Evolutionary conservation across 78 protist genomes (phyloP).

Genomic region (Capsaspora owczarzaki): DNA sequence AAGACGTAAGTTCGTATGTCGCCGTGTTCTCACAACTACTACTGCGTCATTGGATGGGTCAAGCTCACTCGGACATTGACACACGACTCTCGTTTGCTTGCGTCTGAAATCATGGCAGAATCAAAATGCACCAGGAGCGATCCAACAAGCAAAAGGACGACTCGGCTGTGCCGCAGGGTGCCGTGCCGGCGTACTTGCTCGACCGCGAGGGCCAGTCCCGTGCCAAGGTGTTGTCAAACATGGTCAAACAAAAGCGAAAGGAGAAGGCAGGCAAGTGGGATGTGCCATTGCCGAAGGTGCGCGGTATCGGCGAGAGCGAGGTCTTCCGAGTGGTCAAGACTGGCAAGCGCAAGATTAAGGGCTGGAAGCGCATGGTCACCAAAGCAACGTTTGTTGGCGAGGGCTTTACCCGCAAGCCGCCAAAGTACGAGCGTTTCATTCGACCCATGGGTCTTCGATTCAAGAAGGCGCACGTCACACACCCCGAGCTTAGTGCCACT

Average conservation of each 20-base stretch:
- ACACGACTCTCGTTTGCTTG: too few relatives aligned
- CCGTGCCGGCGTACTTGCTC: slow-evolving; percentile 95
- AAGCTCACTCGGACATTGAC: too few relatives aligned
- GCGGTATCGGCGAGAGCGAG: slow-evolving; percentile 84
- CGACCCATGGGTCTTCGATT: slow-evolving; percentile 93
- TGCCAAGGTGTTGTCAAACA: slow-evolving; percentile 91
- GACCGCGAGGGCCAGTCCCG: slow-evolving; percentile 83
- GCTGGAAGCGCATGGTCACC: slow-evolving; percentile 97
- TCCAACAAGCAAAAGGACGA: slow-evolving; percentile 66
- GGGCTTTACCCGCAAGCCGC: slow-evolving; percentile 96
- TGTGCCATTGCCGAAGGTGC: slow-evolving; percentile 96
- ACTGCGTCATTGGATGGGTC: too few relatives aligned
- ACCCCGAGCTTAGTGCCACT: slow-evolving; percentile 97
- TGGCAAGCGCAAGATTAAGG: slow-evolving; percentile 93
- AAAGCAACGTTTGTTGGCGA: slow-evolving; percentile 97
- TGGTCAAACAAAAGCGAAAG: slow-evolving; percentile 96
- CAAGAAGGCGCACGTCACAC: slow-evolving; percentile 96
- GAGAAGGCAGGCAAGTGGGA: slow-evolving; percentile 99
- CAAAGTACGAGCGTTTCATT: slow-evolving; percentile 97
- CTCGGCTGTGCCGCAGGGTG: slow-evolving; percentile 78
- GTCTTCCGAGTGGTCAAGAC: slow-evolving; percentile 86
- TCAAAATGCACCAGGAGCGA: slow-evolving; percentile 86
- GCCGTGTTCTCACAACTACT: too few relatives aligned
- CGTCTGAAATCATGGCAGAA: slow-evolving; percentile 33
- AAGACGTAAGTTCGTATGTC: slow-evolving; percentile 48